Conservation (phyloP, 2,329 filamentous ascomycete genomes). For the Talaromyces sp. region DNA sequence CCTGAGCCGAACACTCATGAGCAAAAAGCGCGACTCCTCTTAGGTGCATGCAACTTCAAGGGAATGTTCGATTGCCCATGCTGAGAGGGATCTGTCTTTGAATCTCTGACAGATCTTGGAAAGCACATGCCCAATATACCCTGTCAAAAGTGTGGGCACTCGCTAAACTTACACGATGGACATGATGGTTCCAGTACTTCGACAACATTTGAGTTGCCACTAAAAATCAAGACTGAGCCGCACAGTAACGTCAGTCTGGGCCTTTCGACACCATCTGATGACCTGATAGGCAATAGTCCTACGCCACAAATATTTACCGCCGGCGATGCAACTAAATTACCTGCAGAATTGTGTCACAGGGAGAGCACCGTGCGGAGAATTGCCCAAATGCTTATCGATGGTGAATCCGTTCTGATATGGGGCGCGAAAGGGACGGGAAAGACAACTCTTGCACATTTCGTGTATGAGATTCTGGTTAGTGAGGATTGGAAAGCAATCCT, state of each 20-base stretch:
- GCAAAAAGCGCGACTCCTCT: neutral
- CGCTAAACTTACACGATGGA: neutral
- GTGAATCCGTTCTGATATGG: constrained; percentile 10
- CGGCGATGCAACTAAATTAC: neutral
- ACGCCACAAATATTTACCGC: neutral
- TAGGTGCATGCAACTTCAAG: constrained; percentile 2
- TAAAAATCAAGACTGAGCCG: neutral
- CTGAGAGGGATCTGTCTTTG: neutral
- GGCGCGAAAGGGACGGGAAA: constrained; percentile 7
- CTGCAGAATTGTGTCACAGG: neutral
- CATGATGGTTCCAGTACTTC: neutral
- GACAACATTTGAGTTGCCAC: neutral
- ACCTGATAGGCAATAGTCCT: neutral
- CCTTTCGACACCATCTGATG: neutral
- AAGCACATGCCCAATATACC: neutral
- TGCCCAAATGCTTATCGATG: neutral
- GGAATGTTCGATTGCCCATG: constrained; percentile 13
- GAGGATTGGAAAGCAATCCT: neutral
- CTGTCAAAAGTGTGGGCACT: neutral
- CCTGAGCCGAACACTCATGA: neutral
- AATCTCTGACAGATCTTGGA: neutral
- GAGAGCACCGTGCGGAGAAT: neutral
- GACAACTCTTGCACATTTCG: neutral
- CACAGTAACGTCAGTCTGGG: neutral
- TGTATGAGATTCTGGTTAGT: neutral